Base-by-base conservation (phyloP, 2,329 filamentous ascomycete species). In the Erysiphe pulchra region DNA sequence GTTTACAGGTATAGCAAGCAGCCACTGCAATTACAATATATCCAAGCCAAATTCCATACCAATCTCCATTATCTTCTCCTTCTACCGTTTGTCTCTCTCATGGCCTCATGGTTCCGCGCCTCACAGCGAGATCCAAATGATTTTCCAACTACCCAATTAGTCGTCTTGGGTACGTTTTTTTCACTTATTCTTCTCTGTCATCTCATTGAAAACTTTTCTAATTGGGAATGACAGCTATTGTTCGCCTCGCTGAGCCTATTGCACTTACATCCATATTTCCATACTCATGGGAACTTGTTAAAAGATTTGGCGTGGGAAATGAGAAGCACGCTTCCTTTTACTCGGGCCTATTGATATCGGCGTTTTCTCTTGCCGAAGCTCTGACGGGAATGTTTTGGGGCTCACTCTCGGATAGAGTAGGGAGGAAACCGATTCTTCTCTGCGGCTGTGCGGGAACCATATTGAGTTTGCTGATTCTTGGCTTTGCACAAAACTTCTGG, bases 231-330 rank as follows among this genome's bases (percentile, higher is more conserved):
- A 4, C 38, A 52, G 51, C 84, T 60, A 83, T 93, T 67, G 86
- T 92, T 58, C 83, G 86, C 50, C 74, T 94, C 53, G 82, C 85
- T 45, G 86, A 94, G 62, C 86, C 86, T 18, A 87, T 94, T 54
- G 85, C 86, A 44, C 71, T 94, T 51, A 93, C 85, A 1, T 90
- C 82, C 57, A 90, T 93, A 61, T 92, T 87, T 55, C 86, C 86
- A 17, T 94, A 93, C 61, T 82, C 82, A 49, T 92, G 80, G 80
- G 71, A 79, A 49, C 75, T 87, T 53, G 77, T 87, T 52, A 81
- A 81, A 61, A 69, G 75, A 53, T 84, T 84, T 61, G 57, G 81
- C 37, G 69, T 86, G 53, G 80, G 78, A 50, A 69, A 73, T 54
- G 72, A 75, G 52, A 65, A 72, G 62, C 73, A 86, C 73, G 81